Evolutionary conservation across 805 yeast genomes (phyloP).

Genomic region (Starmerella bombi): DNA sequence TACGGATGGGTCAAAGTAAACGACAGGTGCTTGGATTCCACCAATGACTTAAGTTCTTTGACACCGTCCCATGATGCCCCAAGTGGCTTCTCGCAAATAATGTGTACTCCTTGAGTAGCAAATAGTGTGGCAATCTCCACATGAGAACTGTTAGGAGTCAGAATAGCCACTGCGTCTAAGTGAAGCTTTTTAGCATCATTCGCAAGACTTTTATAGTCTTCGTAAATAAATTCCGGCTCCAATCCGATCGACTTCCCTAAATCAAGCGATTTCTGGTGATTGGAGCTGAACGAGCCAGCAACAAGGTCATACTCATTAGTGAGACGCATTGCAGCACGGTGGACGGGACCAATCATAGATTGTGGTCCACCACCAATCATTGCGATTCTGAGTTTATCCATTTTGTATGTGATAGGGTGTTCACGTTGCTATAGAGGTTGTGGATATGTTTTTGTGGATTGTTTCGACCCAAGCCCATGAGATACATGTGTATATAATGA

Average conservation of each 20-base stretch:
- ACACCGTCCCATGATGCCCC: neutral
- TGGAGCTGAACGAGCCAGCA: slow-evolving; percentile 5
- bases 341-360: slow-evolving; percentile 8
- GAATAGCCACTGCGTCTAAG: slow-evolving; percentile 4
- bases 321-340: slow-evolving; percentile 5
- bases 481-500: too few relatives aligned
- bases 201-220: neutral
- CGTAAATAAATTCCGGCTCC: neutral
- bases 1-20: slow-evolving; percentile 4
- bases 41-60: neutral
- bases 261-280: neutral
- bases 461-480: too few relatives aligned
- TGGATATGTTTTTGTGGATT: too few relatives aligned
- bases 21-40: neutral
- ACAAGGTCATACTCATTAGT: slow-evolving; percentile 2
- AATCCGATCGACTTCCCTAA: neutral
- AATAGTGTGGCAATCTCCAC: slow-evolving; percentile 1
- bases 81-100: slow-evolving; percentile 9
- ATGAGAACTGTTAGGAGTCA: slow-evolving; percentile 4
- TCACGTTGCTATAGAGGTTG: too few relatives aligned
- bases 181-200: neutral
- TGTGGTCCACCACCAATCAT: slow-evolving; percentile 6
- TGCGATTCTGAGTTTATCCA: slow-evolving; percentile 1
- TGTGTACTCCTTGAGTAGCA: slow-evolving; percentile 3
- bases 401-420: neutral